Evolutionary conservation across 495 filamentous ascomycete genomes (phyloP).

Genomic region (Podospora appendiculata): DNA sequence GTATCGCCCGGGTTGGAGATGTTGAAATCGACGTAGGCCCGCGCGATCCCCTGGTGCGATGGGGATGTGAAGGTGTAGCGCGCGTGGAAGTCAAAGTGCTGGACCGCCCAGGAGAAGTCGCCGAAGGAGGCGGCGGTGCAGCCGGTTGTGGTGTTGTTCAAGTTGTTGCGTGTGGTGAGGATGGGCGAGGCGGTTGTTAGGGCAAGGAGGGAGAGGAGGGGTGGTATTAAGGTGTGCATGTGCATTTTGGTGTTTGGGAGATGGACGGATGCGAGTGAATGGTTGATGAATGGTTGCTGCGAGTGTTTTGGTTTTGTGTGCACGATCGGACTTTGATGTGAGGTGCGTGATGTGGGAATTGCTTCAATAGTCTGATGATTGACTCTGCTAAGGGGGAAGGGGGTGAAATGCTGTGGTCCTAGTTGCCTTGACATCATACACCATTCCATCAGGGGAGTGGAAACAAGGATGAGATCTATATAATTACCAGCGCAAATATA

Average conservation of each 20-base stretch:
- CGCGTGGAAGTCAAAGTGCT: conserved; percentile 31
- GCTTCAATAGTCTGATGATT: no score
- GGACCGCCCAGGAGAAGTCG: conserved; percentile 26
- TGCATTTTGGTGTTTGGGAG: neutral
- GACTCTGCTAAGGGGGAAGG: no score
- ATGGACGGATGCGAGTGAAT: neutral
- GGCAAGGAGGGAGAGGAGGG: conserved; percentile 4
- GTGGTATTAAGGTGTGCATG: neutral
- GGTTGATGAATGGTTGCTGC: neutral
- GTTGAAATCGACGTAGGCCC: conserved; percentile 35
- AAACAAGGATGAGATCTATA: no score
- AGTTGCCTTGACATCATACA: no score
- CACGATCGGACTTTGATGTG: no score
- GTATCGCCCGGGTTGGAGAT: conserved; percentile 28
- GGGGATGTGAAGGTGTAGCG: conserved; percentile 35
- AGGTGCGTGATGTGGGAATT: no score
- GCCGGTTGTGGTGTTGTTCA: neutral
- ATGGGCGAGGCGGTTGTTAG: conserved; percentile 3
- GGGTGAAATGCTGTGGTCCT: no score
- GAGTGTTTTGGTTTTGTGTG: no score
- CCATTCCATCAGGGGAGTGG: no score
- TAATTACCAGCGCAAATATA: no score
- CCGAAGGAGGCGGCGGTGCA: conserved; percentile 25
- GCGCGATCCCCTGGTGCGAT: conserved; percentile 36
- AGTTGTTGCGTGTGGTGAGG: neutral